These are phyloP conservation scores for Saccharomycopsis sp. DNA, from an alignment of 805 yeast genomes.

Conservation along the genomic window DNA sequence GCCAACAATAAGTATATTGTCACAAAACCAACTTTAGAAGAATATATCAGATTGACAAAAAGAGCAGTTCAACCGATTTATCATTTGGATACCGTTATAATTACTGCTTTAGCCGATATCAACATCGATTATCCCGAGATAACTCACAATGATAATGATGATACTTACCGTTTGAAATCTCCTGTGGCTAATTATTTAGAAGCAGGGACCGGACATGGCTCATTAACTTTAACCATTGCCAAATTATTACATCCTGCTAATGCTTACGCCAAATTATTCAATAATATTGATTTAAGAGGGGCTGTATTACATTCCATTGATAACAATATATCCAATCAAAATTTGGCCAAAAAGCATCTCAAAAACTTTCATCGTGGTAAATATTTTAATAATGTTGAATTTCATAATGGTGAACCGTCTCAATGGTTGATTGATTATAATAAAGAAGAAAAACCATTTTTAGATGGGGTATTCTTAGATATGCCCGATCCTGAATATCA, in stretches of 20 bases:
- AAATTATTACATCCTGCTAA: constrained; percentile 35
- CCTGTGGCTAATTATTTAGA: constrained; percentile 34
- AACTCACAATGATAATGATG: constrained; percentile 8
- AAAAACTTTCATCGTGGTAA: constrained; percentile 32
- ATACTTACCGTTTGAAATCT: constrained; percentile 2
- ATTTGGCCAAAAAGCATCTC: constrained; percentile 32
- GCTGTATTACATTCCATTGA: constrained; percentile 39
- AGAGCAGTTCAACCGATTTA: constrained; percentile 44
- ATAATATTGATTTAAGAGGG: constrained; percentile 25
- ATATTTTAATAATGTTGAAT: constrained; percentile 35
- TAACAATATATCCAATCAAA: constrained; percentile 29
- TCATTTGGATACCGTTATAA: constrained; percentile 37
- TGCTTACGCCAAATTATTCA: constrained; percentile 24
- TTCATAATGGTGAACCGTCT: constrained; percentile 31
- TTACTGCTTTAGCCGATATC: constrained; percentile 36
- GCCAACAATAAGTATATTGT: not conserved
- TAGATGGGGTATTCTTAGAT: constrained; percentile 37
- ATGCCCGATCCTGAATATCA: constrained; percentile 34
- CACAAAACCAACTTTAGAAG: constrained; percentile 33
- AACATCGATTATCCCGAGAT: constrained; percentile 32
- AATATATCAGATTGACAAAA: constrained; percentile 30
- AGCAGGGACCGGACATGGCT: constrained; percentile 49
- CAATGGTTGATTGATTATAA: constrained; percentile 27
- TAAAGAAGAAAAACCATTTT: constrained; percentile 19
- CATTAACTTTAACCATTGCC: constrained; percentile 34